Conservation (phyloP, 176 grass and related monocot genomes). For the Pharus latifolius region DNA sequence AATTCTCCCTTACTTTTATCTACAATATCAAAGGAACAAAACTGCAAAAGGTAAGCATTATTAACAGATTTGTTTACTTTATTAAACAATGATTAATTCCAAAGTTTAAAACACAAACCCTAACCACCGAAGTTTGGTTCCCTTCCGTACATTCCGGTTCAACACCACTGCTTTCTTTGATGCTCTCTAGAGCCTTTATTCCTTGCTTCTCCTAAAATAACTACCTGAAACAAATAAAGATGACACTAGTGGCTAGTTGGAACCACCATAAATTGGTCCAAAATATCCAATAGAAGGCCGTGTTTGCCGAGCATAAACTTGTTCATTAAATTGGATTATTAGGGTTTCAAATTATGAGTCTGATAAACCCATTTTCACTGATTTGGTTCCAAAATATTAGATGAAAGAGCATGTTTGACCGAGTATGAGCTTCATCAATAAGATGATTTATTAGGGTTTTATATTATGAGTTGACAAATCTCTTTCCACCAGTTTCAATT, state of each 20-base stretch:
- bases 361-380: no score
- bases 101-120: background rate
- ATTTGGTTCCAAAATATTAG: no score
- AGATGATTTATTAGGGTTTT: no score
- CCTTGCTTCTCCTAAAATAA: slow-evolving; percentile 31
- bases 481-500: no score
- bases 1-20: no score
- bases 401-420: no score
- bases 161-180: slow-evolving; percentile 2
- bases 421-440: no score
- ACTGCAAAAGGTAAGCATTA: background rate
- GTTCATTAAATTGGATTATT: no score
- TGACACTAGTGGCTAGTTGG: background rate
- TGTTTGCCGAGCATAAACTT: no score
- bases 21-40: no score
- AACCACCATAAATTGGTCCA: background rate
- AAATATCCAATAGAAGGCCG: background rate
- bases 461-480: no score
- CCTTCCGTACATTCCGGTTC: slow-evolving; percentile 28
- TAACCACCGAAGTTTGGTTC: slow-evolving; percentile 9
- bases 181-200: slow-evolving; percentile 19
- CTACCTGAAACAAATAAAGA: background rate
- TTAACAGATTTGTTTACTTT: background rate
- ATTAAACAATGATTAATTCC: background rate
- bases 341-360: no score